A percentile compares a stretch with the other conserved stretches of the same genome.
phyloP scores from a whole-genome alignment of 2,329 filamentous ascomycete genomes.

The Stachybotrys elegans region DNA sequence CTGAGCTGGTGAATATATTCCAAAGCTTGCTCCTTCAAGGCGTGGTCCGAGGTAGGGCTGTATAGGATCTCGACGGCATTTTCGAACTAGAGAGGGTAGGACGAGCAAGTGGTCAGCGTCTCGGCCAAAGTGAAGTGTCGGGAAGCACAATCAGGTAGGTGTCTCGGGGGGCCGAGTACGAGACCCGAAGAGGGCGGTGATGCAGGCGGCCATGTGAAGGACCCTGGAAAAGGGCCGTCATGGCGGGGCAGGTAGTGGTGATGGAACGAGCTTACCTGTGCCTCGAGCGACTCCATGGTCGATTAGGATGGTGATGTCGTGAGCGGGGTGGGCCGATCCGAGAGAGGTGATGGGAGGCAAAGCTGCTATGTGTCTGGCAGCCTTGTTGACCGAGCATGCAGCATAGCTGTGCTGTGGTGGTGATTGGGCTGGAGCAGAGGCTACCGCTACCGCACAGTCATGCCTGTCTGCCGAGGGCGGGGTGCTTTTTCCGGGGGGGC shows the following conservation, averaged over 20 bases:
- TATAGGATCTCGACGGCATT: slow-evolving; percentile 94
- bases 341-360: slow-evolving; percentile 13
- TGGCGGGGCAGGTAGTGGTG: slow-evolving; percentile 20
- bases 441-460: slow-evolving; percentile 39
- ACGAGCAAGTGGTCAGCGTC: no score
- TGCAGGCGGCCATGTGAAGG: no score
- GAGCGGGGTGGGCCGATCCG: slow-evolving; percentile 5
- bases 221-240: slow-evolving; percentile 6
- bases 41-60: slow-evolving; percentile 70
- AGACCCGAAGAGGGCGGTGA: no score
- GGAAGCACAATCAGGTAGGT: no score
- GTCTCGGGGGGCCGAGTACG: no score
- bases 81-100: slow-evolving; percentile 84
- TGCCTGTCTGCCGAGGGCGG: slow-evolving; percentile 24
- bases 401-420: slow-evolving; percentile 25
- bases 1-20: slow-evolving; percentile 76
- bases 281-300: slow-evolving; percentile 45
- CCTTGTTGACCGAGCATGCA: slow-evolving; percentile 34
- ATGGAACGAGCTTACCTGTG: slow-evolving; percentile 34
- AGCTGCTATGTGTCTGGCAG: slow-evolving; percentile 41
- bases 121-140: no score
- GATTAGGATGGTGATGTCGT: slow-evolving; percentile 14
- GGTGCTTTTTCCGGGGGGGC: slow-evolving; percentile 7
- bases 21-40: slow-evolving; percentile 76
- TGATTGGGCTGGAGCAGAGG: slow-evolving; percentile 25